Conservation (phyloP, 805 yeast genomes). For the Saccharomycopsis sp. region DNA sequence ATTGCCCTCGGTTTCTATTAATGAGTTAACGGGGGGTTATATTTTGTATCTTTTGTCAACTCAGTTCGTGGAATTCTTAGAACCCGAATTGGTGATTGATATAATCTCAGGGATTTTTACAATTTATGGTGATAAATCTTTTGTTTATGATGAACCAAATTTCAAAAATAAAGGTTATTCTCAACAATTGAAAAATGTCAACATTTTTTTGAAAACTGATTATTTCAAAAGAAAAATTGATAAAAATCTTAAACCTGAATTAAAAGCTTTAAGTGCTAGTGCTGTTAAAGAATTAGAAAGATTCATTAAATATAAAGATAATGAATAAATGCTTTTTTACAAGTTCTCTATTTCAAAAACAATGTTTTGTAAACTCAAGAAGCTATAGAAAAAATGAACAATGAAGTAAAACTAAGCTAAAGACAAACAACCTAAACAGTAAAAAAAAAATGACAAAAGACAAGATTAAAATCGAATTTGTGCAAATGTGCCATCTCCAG, state of each 20-base stretch:
- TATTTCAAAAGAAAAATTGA: conserved; percentile 39
- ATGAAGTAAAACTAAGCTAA: conserved; percentile 4
- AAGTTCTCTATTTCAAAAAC: no score
- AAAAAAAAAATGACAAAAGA: conserved; percentile 38
- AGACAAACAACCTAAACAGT: conserved; percentile 22
- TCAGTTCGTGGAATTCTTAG: not conserved
- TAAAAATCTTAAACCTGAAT: conserved; percentile 43
- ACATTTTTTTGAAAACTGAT: conserved; percentile 10
- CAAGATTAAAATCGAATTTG: conserved; percentile 23
- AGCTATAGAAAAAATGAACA: not conserved
- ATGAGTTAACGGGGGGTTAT: conserved; percentile 1
- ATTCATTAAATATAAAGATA: conserved; percentile 65
- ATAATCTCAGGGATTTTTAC: conserved; percentile 44
- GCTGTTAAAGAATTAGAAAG: conserved; percentile 56
- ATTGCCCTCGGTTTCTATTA: conserved; percentile 2
- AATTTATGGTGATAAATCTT: conserved; percentile 64
- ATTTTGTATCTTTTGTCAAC: no score
- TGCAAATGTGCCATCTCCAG: conserved; percentile 34
- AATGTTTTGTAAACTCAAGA: not conserved
- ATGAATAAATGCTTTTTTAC: conserved; percentile 25
- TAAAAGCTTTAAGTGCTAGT: conserved; percentile 59
- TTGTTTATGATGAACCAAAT: conserved; percentile 55
- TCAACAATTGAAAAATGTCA: conserved; percentile 26
- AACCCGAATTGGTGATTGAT: conserved; percentile 6
- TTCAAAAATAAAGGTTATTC: conserved; percentile 48